These are phyloP conservation scores for Lentinula lateritia DNA, from an alignment of 768 basidiomycete species.

Conservation along the genomic window DNA sequence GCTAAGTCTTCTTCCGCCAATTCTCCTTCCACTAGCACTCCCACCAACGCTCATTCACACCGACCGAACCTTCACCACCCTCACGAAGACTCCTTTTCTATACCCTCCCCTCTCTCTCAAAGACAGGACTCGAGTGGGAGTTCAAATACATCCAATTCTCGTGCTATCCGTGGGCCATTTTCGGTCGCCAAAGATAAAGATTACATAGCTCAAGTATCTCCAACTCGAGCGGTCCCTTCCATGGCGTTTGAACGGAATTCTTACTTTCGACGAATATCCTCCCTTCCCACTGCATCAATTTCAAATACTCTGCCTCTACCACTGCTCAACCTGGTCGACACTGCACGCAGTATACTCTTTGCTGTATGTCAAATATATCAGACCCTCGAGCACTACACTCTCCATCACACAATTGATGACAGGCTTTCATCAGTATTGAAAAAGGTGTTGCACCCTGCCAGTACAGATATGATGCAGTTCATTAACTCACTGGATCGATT, in stretches of 20 bases:
- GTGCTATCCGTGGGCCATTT: constrained; percentile 16
- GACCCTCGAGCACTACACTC: constrained; percentile 81
- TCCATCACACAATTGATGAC: constrained; percentile 71
- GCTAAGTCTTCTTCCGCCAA: not conserved
- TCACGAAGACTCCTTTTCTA: constrained; percentile 23
- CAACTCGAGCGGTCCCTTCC: constrained; percentile 43
- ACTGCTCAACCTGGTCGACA: constrained; percentile 71
- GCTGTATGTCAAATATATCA: constrained; percentile 89
- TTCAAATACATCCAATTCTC: constrained; percentile 21
- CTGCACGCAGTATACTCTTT: constrained; percentile 89
- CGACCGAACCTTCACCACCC: constrained; percentile 11
- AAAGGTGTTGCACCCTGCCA: constrained; percentile 84
- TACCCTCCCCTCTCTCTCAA: constrained; percentile 33
- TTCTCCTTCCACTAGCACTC: constrained; percentile 9
- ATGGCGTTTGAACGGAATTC: constrained; percentile 82
- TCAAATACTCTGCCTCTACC: constrained; percentile 65
- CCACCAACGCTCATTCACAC: not conserved
- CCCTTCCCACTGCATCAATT: constrained; percentile 55
- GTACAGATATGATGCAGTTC: constrained; percentile 71
- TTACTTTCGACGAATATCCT: constrained; percentile 91
- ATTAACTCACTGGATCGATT: constrained; percentile 90
- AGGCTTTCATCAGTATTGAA: constrained; percentile 73
- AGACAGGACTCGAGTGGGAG: constrained; percentile 42
- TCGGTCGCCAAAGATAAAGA: constrained; percentile 16
- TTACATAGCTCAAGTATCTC: constrained; percentile 29